phyloP scores from a whole-genome alignment of 129 eudicot species.

The Chrysanthemum lavandulifolium region DNA sequence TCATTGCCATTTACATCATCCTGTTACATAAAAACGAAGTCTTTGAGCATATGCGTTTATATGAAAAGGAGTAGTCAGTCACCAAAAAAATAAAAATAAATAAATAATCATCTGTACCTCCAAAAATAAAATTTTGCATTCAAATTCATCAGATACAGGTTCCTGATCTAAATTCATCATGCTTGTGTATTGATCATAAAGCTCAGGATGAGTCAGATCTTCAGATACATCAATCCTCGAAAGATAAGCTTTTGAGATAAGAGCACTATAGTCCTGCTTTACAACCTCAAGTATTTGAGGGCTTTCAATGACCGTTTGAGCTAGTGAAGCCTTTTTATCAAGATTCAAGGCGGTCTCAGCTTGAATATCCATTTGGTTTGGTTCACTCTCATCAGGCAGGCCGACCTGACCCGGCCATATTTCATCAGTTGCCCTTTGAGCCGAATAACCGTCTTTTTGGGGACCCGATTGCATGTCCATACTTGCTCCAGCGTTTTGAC shows the following conservation, averaged over 20 bases:
- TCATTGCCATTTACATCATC: slow-evolving; percentile 40
- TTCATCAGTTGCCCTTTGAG: slow-evolving; percentile 44
- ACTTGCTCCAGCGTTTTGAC: slow-evolving; percentile 39
- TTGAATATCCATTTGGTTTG: slow-evolving; percentile 35
- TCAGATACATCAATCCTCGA: slow-evolving; percentile 77
- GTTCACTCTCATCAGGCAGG: slow-evolving; percentile 44
- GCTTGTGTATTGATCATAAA: slow-evolving; percentile 55
- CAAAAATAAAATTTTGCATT: slow-evolving; percentile 48
- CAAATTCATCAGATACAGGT: slow-evolving; percentile 36
- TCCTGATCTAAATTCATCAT: slow-evolving; percentile 43
- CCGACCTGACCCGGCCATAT: slow-evolving; percentile 36
- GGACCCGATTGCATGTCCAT: slow-evolving; percentile 45
- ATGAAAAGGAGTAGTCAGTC: not conserved
- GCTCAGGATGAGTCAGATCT: slow-evolving; percentile 69
- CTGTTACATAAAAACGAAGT: slow-evolving; percentile 26
- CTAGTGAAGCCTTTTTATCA: slow-evolving; percentile 31
- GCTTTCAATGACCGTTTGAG: slow-evolving; percentile 35
- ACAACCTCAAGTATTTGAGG: slow-evolving; percentile 29
- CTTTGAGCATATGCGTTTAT: not conserved
- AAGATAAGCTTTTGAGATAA: slow-evolving; percentile 49
- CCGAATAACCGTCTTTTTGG: slow-evolving; percentile 41
- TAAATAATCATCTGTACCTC: slow-evolving; percentile 46
- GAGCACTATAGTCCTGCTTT: slow-evolving; percentile 39
- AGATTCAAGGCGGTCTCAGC: slow-evolving; percentile 34
- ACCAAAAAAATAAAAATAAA: not conserved